Evolutionary conservation across 2,329 filamentous ascomycete genomes (phyloP).

Genomic region (Diaporthe batatas): DNA sequence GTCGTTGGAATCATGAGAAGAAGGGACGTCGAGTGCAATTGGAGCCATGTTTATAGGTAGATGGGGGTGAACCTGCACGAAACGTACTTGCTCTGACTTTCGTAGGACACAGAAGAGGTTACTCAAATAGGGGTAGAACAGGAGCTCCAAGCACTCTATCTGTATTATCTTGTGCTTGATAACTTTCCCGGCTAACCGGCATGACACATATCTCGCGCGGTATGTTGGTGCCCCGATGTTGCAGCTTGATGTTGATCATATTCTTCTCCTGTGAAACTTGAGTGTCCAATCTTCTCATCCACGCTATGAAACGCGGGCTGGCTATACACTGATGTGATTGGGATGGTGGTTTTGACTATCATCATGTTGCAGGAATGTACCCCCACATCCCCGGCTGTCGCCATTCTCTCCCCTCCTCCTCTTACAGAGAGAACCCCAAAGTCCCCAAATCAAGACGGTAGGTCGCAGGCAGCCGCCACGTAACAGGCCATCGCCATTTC

Average conservation of each 20-base stretch:
- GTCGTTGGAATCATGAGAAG: not conserved
- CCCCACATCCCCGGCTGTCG: slow-evolving; percentile 10
- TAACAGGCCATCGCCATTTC: not conserved
- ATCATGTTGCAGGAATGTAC: not conserved
- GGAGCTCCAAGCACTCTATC: not conserved
- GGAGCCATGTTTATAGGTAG: not conserved
- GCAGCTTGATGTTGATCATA: slow-evolving; percentile 14
- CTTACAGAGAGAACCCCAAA: not conserved
- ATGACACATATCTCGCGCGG: not conserved
- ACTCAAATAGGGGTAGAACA: no score
- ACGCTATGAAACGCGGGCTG: slow-evolving; percentile 3
- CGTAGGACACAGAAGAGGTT: no score
- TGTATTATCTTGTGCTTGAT: not conserved
- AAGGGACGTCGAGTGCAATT: not conserved
- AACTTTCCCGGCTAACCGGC: not conserved
- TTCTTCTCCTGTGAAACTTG: not conserved
- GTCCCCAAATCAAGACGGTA: not conserved
- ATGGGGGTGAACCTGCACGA: not conserved
- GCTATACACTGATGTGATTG: slow-evolving; percentile 1
- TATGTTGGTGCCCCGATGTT: not conserved
- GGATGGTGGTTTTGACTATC: not conserved
- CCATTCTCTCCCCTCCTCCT: not conserved
- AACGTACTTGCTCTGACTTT: not conserved
- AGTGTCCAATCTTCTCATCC: not conserved
- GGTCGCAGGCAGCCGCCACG: not conserved